phyloP scores from a whole-genome alignment of 176 grass and related monocot species.

The Aegilops tauschii region DNA sequence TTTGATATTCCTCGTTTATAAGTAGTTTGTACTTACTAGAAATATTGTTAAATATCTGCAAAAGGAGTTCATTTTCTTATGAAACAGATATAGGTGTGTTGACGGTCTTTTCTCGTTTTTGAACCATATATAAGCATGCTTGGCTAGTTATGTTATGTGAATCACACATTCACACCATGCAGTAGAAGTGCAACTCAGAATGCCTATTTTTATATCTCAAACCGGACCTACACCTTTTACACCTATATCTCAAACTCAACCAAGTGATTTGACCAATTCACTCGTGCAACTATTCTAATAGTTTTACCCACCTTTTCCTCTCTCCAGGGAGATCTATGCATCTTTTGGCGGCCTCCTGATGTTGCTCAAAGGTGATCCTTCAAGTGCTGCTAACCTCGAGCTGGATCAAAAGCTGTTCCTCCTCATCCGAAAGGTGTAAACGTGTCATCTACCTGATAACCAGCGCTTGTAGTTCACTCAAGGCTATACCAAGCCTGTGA shows the following conservation, averaged over 20 bases:
- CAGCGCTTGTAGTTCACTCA: neutral
- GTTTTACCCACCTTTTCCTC: neutral
- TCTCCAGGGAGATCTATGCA: conserved; percentile 46
- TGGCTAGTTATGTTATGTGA: neutral
- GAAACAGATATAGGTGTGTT: neutral
- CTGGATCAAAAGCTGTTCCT: conserved; percentile 66
- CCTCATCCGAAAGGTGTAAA: conserved; percentile 53
- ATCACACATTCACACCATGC: neutral
- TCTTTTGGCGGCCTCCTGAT: conserved; percentile 59
- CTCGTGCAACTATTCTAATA: neutral
- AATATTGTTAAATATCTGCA: neutral
- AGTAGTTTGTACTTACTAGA: neutral
- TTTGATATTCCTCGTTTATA: neutral
- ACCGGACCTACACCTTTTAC: too few species aligned
- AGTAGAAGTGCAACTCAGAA: neutral
- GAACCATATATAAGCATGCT: neutral
- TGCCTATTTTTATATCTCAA: neutral
- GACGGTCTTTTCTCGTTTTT: neutral
- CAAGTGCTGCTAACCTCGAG: conserved; percentile 30
- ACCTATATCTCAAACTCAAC: neutral
- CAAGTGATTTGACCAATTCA: neutral
- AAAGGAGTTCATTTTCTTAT: neutral
- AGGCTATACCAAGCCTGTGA: neutral
- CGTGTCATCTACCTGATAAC: neutral
- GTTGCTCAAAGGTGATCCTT: conserved; percentile 54